Conservation (phyloP, 345 rosid species). For the Populus pruinosa region DNA sequence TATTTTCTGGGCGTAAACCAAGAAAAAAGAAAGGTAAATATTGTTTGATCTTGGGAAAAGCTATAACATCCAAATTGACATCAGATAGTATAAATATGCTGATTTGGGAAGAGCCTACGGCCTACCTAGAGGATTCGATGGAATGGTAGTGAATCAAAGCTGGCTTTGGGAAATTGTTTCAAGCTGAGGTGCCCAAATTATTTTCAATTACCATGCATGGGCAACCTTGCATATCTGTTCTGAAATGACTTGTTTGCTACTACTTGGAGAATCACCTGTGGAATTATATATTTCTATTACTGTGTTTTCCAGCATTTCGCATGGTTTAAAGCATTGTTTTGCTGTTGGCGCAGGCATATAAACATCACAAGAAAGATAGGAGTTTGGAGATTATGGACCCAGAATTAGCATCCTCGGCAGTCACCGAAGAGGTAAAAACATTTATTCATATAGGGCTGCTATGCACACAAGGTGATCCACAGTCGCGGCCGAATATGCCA, state of each 20-base stretch:
- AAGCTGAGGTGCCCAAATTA: neutral
- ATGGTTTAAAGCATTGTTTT: neutral
- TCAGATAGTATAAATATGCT: neutral
- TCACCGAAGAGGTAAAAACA: constrained; percentile 47
- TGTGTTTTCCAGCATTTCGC: neutral
- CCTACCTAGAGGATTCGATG: neutral
- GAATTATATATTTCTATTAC: neutral
- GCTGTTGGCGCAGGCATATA: constrained; percentile 58
- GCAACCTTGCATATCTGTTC: neutral
- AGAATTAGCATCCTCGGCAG: constrained; percentile 46
- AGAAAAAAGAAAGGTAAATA: neutral
- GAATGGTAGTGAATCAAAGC: neutral
- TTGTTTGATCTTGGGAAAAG: neutral
- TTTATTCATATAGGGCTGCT: constrained; percentile 79
- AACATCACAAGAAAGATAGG: constrained; percentile 59
- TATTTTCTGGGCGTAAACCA: neutral
- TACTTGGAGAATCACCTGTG: neutral
- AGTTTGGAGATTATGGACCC: constrained; percentile 71
- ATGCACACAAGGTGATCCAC: constrained; percentile 82
- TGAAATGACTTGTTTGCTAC: neutral
- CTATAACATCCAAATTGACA: neutral
- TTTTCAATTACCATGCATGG: neutral
- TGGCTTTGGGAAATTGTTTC: neutral
- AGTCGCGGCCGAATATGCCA: constrained; percentile 58
- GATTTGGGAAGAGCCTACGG: neutral